Percentiles rank a stretch among this genome's conserved stretches.
phyloP scores from a whole-genome alignment of 306 rosid species.

The Prunus mongolica region DNA sequence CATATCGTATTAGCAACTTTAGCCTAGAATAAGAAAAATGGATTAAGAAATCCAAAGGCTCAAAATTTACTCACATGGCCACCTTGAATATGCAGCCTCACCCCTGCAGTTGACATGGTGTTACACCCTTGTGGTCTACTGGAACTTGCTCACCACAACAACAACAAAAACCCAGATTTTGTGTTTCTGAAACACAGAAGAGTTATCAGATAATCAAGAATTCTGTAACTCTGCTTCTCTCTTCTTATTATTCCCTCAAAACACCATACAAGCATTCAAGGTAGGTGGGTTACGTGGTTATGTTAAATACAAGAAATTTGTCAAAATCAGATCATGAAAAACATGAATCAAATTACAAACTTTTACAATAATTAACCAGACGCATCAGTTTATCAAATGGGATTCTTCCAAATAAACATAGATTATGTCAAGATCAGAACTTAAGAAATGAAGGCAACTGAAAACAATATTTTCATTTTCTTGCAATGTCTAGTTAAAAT shows the following conservation, averaged over 20 bases:
- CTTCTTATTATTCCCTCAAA: neutral
- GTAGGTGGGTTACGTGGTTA: neutral
- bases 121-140: constrained; percentile 21
- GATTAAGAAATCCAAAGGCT: neutral
- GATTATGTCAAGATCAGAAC: neutral
- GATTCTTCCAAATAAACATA: neutral
- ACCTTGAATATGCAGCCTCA: constrained; percentile 53
- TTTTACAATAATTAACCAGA: neutral
- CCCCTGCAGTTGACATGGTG: constrained; percentile 52
- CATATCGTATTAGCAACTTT: neutral
- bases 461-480: neutral
- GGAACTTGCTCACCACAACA: constrained; percentile 16
- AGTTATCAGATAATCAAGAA: neutral
- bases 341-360: neutral
- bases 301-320: neutral
- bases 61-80: constrained; percentile 49
- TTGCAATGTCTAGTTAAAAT: neutral
- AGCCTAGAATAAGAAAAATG: neutral
- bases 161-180: neutral
- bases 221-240: neutral
- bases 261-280: neutral
- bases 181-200: neutral
- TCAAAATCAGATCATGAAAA: neutral
- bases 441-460: neutral
- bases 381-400: neutral